Base-by-base conservation (phyloP, 2,329 filamentous ascomycete species). In the Cryphonectria parasitica region DNA sequence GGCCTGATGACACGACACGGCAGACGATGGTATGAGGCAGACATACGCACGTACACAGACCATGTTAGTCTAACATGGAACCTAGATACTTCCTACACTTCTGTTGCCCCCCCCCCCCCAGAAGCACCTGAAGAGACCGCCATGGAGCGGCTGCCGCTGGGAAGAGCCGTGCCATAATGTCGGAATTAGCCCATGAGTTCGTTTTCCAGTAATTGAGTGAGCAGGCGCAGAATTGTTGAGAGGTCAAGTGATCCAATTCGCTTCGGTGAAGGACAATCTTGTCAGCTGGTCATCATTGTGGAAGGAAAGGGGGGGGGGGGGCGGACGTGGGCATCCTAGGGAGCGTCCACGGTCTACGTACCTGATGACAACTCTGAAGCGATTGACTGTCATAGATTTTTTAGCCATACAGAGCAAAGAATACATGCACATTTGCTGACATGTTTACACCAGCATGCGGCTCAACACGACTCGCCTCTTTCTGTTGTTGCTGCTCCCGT, bases 151-250 rank as follows among this genome's bases (percentile, higher is more conserved):
- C 7, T 15, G 13, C 54, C 15, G 25, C 31, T 34, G 54, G 13
- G 36, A 49, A 49, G 45, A n/a, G 45, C 45, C 45, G 25, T 64
- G 31, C 64, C 19, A 67, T 17, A 22, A 39, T 61, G 45, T 67
- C n/a, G 19, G 17, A 54, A 54, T 49, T 28, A 31, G 69, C 72
- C 64, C 43, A 67, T 61, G 43, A 74, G 64, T 28, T 66, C n/a
- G 45, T 70, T 61, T 39, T 17, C 2, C 10, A 11, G 13, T 13
- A 56, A 28, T n/a, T n/a, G n/a, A 25, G 36, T 56, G 41, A 34
- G 25, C n/a, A 17, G 31, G 15, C 13, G 25, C 13, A 31, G 31
- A 34, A 28, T 34, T 19, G 10, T 5, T 10, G 25, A 31, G 15
- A 17, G 28, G 11, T 13, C 31, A 34, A 25, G 45, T 39, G 17